Evolutionary conservation across 352 stramenopile species (phyloP).

Genomic region (Plasmopara halstedii): DNA sequence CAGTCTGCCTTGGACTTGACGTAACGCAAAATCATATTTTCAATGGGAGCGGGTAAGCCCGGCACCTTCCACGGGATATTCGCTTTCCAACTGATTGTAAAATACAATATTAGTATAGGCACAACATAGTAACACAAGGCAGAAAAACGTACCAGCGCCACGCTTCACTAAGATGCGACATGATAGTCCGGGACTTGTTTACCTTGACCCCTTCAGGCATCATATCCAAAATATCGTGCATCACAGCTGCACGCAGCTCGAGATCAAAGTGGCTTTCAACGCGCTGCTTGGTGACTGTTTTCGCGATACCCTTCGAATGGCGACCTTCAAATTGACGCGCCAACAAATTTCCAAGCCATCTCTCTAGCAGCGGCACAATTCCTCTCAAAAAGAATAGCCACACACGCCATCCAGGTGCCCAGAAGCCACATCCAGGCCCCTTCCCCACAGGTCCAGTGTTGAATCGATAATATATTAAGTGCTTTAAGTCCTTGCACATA

Average conservation of each 20-base stretch:
- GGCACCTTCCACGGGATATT: constrained; percentile 99
- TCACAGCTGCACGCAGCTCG: constrained; percentile 97
- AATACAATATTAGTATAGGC: constrained; percentile 7
- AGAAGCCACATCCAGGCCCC: constrained; percentile 98
- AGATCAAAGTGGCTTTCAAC: constrained; percentile 99
- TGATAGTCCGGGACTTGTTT: constrained; percentile 98
- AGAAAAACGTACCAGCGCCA: constrained; percentile 84
- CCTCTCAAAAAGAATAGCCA: constrained; percentile 99
- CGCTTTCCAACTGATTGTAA: constrained; percentile 86
- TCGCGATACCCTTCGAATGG: constrained; percentile 97
- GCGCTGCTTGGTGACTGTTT: constrained; percentile 99
- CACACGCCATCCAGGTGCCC: constrained; percentile 98
- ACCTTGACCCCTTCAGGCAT: constrained; percentile 99
- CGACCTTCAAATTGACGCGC: constrained; percentile 99
- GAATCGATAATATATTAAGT: constrained; percentile 99
- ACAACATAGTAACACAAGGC: not conserved
- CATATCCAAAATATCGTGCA: constrained; percentile 99
- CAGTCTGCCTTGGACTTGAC: constrained; percentile 99
- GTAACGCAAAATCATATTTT: constrained; percentile 99
- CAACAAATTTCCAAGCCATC: constrained; percentile 98
- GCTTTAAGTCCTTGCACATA: constrained; percentile 99
- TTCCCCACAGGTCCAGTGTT: constrained; percentile 99
- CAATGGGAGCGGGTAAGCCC: constrained; percentile 97
- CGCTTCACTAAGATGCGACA: constrained; percentile 98
- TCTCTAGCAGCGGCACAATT: constrained; percentile 97